Base-by-base conservation (phyloP, 75 land plant genomes). In the Azolla pinnata region DNA sequence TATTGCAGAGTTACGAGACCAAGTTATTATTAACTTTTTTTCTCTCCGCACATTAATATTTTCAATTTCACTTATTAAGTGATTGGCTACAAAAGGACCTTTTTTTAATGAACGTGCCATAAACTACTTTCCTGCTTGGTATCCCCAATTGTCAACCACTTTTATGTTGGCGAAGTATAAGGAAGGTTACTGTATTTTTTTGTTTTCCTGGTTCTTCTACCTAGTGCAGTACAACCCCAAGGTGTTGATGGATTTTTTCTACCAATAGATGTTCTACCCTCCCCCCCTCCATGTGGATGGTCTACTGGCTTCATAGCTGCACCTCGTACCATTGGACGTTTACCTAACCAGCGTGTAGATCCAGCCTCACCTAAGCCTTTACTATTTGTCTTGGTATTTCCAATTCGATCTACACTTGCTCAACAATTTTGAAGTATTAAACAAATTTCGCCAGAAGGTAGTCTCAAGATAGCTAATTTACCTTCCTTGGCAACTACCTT, bases 151-250 rank as follows among this genome's bases (percentile, higher is more conserved):
- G n/a, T n/a, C n/a, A n/a, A n/a, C n/a, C n/a, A n/a, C n/a, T 35
- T 50, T 50, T 50, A 50, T 24, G 53, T 50, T 50, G 19, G 18
- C 53, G 53, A 50, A 50, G 19, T 7, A 50, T 50, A 50, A 50
- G n/a, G 25, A 7, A 17, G 19, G 18, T 50, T 24, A 50, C 53
- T 50, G 18, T 50, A 50, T 50, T 19, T 50, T 8, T 50, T 19
- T 8, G 17, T 7, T 17, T 50, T 50, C 18, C 53, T 50, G 18
- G 12, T 50, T 50, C 18, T 50, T 24, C 18, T 50, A 5, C 53
- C 53, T 20, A 50, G 53, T 20, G 53, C 53, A 50, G 53, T 8
- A 17, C 25, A 50, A 50, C 53, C 53, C 53, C 53, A 50, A 17
- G 53, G 53, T 20, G 53, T 50, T 50, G 18, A 50, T 17, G 17